Conservation (phyloP, 2,329 filamentous ascomycete species). For the Lanzia echinophila region DNA sequence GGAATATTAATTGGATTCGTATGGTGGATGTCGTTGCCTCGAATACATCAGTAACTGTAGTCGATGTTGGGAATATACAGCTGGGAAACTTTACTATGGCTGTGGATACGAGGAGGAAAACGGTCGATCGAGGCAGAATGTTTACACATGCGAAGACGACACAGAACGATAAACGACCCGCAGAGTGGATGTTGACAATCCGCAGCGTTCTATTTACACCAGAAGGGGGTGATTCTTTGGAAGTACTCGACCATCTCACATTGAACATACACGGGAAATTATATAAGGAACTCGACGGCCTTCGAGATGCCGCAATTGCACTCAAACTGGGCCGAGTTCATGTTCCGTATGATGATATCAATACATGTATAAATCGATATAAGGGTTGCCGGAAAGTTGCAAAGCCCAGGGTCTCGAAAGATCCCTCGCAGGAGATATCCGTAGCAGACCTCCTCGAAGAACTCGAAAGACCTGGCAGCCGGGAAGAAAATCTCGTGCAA, state of each 20-base stretch:
- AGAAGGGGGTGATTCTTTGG: constrained; percentile 75
- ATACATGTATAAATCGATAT: constrained; percentile 52
- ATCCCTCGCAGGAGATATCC: constrained; percentile 53
- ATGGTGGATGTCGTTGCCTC: constrained; percentile 84
- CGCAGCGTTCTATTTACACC: constrained; percentile 85
- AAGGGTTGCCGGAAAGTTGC: constrained; percentile 37
- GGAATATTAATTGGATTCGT: constrained; percentile 80
- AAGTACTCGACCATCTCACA: constrained; percentile 80
- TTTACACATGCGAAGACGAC: constrained; percentile 72
- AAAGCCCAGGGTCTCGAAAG: constrained; percentile 18
- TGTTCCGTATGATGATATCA: constrained; percentile 82
- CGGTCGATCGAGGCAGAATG: constrained; percentile 81
- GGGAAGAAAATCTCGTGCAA: constrained; percentile 62
- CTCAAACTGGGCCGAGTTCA: constrained; percentile 88
- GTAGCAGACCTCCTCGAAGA: constrained; percentile 71
- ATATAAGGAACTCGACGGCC: constrained; percentile 75
- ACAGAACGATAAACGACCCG: constrained; percentile 60
- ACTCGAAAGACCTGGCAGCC: constrained; percentile 54
- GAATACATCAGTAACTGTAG: constrained; percentile 68
- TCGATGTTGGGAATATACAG: constrained; percentile 78
- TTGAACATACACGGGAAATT: constrained; percentile 89
- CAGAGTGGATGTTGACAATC: constrained; percentile 87
- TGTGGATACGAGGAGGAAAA: constrained; percentile 86
- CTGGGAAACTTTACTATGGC: constrained; percentile 78
- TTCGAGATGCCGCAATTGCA: constrained; percentile 83